phyloP scores from a whole-genome alignment of 2,329 filamentous ascomycete species.

The Keithomyces neogunnii region DNA sequence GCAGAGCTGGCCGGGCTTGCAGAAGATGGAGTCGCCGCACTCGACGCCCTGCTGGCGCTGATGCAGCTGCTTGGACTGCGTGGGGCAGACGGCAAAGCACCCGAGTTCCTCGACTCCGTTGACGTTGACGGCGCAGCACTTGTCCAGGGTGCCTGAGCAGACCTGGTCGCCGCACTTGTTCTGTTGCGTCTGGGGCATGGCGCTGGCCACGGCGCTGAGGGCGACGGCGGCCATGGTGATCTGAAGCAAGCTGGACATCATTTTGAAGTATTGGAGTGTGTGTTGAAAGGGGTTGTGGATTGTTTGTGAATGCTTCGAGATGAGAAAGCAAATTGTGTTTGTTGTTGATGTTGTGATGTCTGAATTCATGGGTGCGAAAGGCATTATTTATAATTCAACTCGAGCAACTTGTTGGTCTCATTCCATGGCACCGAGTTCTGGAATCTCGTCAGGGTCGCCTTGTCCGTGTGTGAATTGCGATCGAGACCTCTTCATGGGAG shows the following conservation, averaged over 20 bases:
- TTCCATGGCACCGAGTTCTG: too few relatives aligned
- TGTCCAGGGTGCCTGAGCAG: not conserved
- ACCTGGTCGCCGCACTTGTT: slow-evolving; percentile 5
- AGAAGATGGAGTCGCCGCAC: not conserved
- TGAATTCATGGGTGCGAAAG: too few relatives aligned
- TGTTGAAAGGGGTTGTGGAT: not conserved
- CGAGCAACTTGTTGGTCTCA: too few relatives aligned
- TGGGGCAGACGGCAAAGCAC: slow-evolving; percentile 4
- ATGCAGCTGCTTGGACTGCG: slow-evolving; percentile 2
- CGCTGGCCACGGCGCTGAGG: slow-evolving; percentile 3
- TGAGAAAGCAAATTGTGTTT: not conserved
- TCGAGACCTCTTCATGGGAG: too few relatives aligned
- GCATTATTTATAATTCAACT: too few relatives aligned
- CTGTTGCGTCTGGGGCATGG: slow-evolving; percentile 4
- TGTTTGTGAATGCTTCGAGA: not conserved
- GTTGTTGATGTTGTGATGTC: too few relatives aligned
- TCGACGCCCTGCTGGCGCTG: slow-evolving; percentile 1
- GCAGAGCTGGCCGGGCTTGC: not conserved
- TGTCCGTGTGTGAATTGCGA: not conserved
- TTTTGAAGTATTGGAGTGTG: not conserved
- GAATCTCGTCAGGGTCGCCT: too few relatives aligned
- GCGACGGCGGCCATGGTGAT: slow-evolving; percentile 4
- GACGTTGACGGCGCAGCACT: not conserved
- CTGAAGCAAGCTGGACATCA: not conserved
- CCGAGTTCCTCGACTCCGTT: not conserved